A percentile compares a stretch with the other conserved stretches of the same genome.
These are phyloP conservation scores for Brassica napus DNA, from an alignment of 345 rosid species.

Conservation along the genomic window Da-Ae NC_063450.1:51688501-51689000, in stretches of 20 bases:
- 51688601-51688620: no score
- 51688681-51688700: no score
- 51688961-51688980: conserved; percentile 25
- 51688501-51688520: no score
- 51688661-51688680: no score
- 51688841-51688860: conserved; percentile 27
- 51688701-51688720: no score
- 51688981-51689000: conserved; percentile 31
- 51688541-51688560: no score
- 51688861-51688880: conserved; percentile 34
- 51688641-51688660: no score
- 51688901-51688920: conserved; percentile 36
- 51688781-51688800: conserved; percentile 1
- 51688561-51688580: no score
- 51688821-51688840: not conserved
- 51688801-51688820: not conserved
- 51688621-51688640: no score
- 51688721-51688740: not conserved
- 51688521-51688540: no score
- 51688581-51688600: no score
- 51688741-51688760: not conserved
- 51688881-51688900: conserved; percentile 30
- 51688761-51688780: not conserved
- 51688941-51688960: conserved; percentile 18
- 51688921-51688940: conserved; percentile 26